phyloP scores from a whole-genome alignment of 1,139 yeast species.

The Pichia sp. region DNA sequence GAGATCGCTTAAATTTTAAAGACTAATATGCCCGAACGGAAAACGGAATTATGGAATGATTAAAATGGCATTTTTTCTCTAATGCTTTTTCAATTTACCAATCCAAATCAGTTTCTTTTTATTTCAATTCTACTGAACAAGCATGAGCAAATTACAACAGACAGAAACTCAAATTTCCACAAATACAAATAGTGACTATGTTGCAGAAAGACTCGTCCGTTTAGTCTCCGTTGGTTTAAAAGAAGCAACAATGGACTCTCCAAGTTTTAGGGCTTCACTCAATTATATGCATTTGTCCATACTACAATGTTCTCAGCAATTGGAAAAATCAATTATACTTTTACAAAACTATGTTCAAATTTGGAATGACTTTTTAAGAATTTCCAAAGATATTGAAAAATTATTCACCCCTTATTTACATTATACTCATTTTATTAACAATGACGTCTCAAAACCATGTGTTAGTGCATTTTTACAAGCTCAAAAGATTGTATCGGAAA shows the following conservation, averaged over 20 bases:
- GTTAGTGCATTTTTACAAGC: slow-evolving; percentile 56
- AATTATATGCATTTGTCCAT: slow-evolving; percentile 64
- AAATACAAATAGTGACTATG: slow-evolving; percentile 3
- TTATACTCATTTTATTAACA: slow-evolving; percentile 17
- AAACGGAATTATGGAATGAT: too few species aligned
- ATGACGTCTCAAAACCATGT: slow-evolving; percentile 53
- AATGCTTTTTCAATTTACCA: too few species aligned
- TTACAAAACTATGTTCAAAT: slow-evolving; percentile 44
- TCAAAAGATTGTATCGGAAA: slow-evolving; percentile 47
- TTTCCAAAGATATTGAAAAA: slow-evolving; percentile 16
- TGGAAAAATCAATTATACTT: slow-evolving; percentile 52
- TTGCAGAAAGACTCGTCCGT: slow-evolving; percentile 33
- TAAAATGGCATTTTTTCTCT: too few species aligned
- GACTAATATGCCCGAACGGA: too few species aligned
- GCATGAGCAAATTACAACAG: neutral
- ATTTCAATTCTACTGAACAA: neutral
- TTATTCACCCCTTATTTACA: slow-evolving; percentile 13
- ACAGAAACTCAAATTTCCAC: too few species aligned
- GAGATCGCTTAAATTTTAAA: too few species aligned
- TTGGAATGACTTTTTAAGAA: slow-evolving; percentile 9
- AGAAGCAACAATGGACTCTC: slow-evolving; percentile 91
- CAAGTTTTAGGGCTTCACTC: slow-evolving; percentile 77
- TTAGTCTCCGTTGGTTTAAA: slow-evolving; percentile 76
- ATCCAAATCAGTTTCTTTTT: too few species aligned
- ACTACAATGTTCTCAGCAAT: slow-evolving; percentile 66